phyloP scores from a whole-genome alignment of 305 asterid species.

The Fraxinus paxiana region DNA sequence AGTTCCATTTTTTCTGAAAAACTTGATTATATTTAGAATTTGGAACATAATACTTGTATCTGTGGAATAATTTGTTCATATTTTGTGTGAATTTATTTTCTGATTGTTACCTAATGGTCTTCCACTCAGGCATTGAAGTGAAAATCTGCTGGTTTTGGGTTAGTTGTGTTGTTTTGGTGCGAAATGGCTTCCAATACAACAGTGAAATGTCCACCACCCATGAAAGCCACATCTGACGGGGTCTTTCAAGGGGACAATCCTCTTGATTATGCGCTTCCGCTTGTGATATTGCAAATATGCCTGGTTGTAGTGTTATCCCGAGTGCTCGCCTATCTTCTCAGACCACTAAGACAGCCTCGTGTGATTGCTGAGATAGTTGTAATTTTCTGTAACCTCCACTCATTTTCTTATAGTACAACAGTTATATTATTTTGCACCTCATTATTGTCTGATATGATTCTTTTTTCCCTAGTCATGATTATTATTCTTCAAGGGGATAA shows the following conservation, averaged over 20 bases:
- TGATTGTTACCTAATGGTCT: background rate
- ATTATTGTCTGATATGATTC: background rate
- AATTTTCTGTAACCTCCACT: conserved; percentile 22
- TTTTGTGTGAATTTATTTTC: background rate
- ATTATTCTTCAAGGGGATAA: background rate
- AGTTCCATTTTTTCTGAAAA: background rate
- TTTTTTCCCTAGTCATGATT: background rate
- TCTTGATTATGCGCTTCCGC: conserved; percentile 71
- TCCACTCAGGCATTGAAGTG: conserved; percentile 35
- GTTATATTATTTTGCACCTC: background rate
- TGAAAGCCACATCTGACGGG: conserved; percentile 85
- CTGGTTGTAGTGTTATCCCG: conserved; percentile 61
- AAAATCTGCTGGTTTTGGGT: conserved; percentile 24
- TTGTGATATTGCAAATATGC: conserved; percentile 65
- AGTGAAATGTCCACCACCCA: conserved; percentile 44
- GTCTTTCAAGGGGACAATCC: conserved; percentile 79
- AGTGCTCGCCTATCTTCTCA: conserved; percentile 55
- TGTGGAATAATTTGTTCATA: background rate
- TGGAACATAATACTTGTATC: background rate
- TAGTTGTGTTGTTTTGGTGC: conserved; percentile 25
- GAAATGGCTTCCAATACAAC: conserved; percentile 48
- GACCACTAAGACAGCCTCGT: conserved; percentile 79
- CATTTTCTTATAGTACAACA: background rate
- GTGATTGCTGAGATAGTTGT: conserved; percentile 83
- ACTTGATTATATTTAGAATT: background rate